Base-by-base conservation (phyloP, 768 basidiomycete species). In the Hydnomerulius pinastri region DNA sequence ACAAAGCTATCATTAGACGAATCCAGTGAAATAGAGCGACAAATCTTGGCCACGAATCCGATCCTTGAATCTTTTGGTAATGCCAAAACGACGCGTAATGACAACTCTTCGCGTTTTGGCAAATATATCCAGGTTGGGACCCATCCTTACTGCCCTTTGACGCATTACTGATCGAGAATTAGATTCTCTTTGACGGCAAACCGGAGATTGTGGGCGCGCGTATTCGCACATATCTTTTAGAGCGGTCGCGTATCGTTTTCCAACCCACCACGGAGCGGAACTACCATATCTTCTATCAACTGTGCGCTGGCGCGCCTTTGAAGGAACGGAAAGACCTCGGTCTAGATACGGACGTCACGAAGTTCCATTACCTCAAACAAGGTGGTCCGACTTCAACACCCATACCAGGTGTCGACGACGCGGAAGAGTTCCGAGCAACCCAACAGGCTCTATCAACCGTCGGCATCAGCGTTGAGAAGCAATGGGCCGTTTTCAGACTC, bases 211-310 rank as follows among this genome's bases (percentile, higher is more conserved):
- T 98, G 55, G 97, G 97, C 43, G 97, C 97, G 4, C 85, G 96
- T n/a, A 98, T 99, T 60, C 86, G 97, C 60, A 99, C 97, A 45
- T 99, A 99, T 74, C 83, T 99, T 25, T 77, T 99, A 54, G 97
- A 99, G 66, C 92, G 97, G 35, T 98, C 97, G 33, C 86, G 97
- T 54, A 88, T 99, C 54, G 95, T 98, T 50, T 98, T 96, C 71
- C 97, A 99, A 70, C 96, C 97, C 15, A 77, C 90, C 51, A 94
- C 90, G 37, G 97, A 99, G 70, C 86, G 97, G 52, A 99, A 99
- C 72, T 99, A 98, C 72, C 97, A 99, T 70, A 98, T 99, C 61
- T 99, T 99, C 78, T 98, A 99, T 72, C 97, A 99, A 67, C 77
- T 99, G n/a, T 93, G 96, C 59, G 90, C 95, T 0, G 97, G 97